These are phyloP conservation scores for Phytophthora sojae DNA, from an alignment of 352 stramenopile genomes.

Conservation along the genomic window DNA sequence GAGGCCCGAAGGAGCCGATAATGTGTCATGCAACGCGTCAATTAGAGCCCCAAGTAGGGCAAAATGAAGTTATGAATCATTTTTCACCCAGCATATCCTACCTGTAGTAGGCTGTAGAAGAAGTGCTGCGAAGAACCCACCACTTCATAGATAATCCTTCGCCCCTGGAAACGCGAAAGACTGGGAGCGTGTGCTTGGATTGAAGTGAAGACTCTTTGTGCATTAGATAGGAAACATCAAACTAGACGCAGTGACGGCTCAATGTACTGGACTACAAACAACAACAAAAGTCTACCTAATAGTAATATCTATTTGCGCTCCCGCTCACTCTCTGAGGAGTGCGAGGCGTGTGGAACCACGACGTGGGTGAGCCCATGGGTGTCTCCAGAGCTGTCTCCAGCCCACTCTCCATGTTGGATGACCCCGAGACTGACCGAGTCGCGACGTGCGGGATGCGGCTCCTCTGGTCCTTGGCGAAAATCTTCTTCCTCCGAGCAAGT, in stretches of 20 bases:
- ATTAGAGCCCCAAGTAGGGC: slow-evolving; percentile 20
- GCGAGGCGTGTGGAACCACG: slow-evolving; percentile 36
- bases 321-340: slow-evolving; percentile 20
- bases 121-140: too few relatives aligned
- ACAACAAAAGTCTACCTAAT: slow-evolving; percentile 14
- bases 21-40: slow-evolving; percentile 7
- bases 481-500: slow-evolving; percentile 36
- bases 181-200: too few relatives aligned
- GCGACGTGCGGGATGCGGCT: slow-evolving; percentile 37
- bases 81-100: too few relatives aligned
- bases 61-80: slow-evolving; percentile 21
- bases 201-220: not conserved
- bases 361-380: slow-evolving; percentile 28
- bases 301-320: slow-evolving; percentile 12
- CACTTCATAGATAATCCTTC: not conserved
- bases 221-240: slow-evolving; percentile 6
- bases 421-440: slow-evolving; percentile 28
- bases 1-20: slow-evolving; percentile 3
- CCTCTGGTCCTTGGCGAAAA: slow-evolving; percentile 42
- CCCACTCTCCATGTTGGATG: slow-evolving; percentile 32
- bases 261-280: slow-evolving; percentile 16
- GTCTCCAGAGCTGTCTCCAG: slow-evolving; percentile 34
- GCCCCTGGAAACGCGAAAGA: not conserved
- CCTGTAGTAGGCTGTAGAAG: too few relatives aligned
- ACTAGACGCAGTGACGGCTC: not conserved